Evolutionary conservation across 2,329 filamentous ascomycete species (phyloP), one percentile per base, ranked within the genome.

Genomic region (Aureobasidium sp.): DNA sequence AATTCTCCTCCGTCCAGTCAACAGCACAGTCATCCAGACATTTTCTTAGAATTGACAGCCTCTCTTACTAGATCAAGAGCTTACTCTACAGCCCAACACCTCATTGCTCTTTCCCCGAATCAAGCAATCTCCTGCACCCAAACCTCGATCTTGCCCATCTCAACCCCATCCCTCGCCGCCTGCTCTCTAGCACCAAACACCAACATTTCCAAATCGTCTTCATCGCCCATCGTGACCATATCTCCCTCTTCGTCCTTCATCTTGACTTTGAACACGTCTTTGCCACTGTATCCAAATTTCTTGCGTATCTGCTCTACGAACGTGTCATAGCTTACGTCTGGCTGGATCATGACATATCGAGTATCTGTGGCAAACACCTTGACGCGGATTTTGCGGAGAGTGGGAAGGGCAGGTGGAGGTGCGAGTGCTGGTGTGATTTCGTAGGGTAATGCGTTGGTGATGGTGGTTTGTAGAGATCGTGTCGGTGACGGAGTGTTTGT

Each of bases 141-240:
- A 34, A 58, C 44, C 42, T 58, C 56, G 41, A 58, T 48, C 55
- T 56, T 58, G 2, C 51, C 56, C 48, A 55, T 41, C 24, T 55
- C 54, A 4, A 24, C 25, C 24, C 45, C 38, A n/a, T 86, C 70
- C 77, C 81, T 42, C 86, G 90, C 61, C 14, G 58, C 60, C 16
- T 45, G 38, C 55, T 74, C 72, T 45, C 79, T 79, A 6, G 84
- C 83, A 41, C 75, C 79, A 67, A 80, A 79, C 51, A 97, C 77
- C 24, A 88, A 83, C 82, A 96, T 87, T 47, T 97, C 90, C 58
- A 96, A 71, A 72, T 98, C 93, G 64, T 98, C 93, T 69, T 96
- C 88, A 68, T 98, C 93, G 25, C 86, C 90, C 81, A 98, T 85
- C 27, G 91, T 96, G 64, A 98, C 94, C 86, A 96, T 91, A 64